These are phyloP conservation scores for Epichloe festucae DNA, from an alignment of 2,329 filamentous ascomycete genomes.

Conservation along the genomic window DNA sequence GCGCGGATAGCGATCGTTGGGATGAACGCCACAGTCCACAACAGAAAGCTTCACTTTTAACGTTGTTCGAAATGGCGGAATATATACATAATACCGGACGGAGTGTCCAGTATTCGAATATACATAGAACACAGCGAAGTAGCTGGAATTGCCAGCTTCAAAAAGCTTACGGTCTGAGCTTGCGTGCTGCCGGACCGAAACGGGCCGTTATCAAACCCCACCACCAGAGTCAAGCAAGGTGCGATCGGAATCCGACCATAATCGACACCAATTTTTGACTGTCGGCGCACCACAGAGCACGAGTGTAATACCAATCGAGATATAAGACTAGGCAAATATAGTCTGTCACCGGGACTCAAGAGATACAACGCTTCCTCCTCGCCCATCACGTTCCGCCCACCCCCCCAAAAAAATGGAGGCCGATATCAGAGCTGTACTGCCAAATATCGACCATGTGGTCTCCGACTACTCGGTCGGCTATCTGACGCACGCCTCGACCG, in stretches of 20 bases:
- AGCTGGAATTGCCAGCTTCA: too few relatives aligned
- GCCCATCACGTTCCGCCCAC: neutral
- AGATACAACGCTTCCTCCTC: neutral
- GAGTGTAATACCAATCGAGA: too few relatives aligned
- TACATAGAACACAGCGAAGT: too few relatives aligned
- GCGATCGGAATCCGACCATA: neutral
- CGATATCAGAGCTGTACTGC: slow-evolving; percentile 73
- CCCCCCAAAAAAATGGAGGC: slow-evolving; percentile 55
- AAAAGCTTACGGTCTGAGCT: neutral
- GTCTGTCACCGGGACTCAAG: neutral
- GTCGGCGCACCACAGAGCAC: neutral
- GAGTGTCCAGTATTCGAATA: too few relatives aligned
- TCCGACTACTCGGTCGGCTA: slow-evolving; percentile 93
- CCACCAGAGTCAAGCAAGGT: neutral
- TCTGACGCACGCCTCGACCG: slow-evolving; percentile 79
- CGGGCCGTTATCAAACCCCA: slow-evolving; percentile 1
- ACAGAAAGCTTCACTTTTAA: too few relatives aligned
- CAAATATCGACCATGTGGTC: slow-evolving; percentile 76
- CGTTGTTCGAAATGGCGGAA: too few relatives aligned
- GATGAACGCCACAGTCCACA: too few relatives aligned
- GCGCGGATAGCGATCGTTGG: too few relatives aligned
- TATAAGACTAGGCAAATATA: too few relatives aligned
- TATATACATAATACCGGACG: too few relatives aligned
- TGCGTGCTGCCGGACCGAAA: neutral
- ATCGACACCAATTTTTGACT: neutral